Base-by-base conservation (phyloP, 2,329 filamentous ascomycete species). In the Pseudopithomyces chartarum region DNA sequence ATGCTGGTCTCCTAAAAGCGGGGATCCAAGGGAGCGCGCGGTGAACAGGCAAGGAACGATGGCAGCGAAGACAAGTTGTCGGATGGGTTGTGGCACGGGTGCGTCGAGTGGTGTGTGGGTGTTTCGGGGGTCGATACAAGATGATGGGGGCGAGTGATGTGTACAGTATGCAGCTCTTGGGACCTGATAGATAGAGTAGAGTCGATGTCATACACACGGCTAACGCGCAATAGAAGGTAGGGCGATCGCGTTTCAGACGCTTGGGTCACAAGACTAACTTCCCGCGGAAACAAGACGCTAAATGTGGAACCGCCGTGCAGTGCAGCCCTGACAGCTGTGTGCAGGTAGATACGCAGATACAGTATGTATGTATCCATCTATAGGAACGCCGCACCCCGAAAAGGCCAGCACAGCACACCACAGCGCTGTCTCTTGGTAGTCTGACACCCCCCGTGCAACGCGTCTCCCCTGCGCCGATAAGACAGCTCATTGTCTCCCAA, bases 41-140 rank as follows among this genome's bases (percentile, higher is more conserved):
- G 46, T 29, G 22, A 34, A 34, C 38, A 34, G 32, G 29, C n/a
- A 34, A 45, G 48, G 34, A n/a, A 38, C 23, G 19, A 32, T 10
- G 13, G 23, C 26, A 20, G 26, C 20, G 23, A 38, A 22, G 43
- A 40, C 7, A 12, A 29, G 4, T 15, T 39, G 17, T 19, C 23
- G 19, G 26, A 34, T 2, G 6, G 39, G 26, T 15, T 32, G 42
- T 33, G 5, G 48, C 33, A n/a, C 4, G 39, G 33, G 39, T 12
- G 19, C 55, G 61, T 62, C 56, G 62, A 57, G 59, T 56, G 48
- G 46, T 60, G 50, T 29, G 50, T 45, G 58, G 50, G 39, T 36
- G 40, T 42, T 32, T 57, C 58, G 67, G 58, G 61, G 62, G 60
- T 63, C 54, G 62, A 60, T 60, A 51, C 52, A 47, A 42, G 44